A percentile compares a stretch with the other conserved stretches of the same genome.
Evolutionary conservation across 805 yeast species (phyloP).

Genomic region (Myxozyma geophila): DNA sequence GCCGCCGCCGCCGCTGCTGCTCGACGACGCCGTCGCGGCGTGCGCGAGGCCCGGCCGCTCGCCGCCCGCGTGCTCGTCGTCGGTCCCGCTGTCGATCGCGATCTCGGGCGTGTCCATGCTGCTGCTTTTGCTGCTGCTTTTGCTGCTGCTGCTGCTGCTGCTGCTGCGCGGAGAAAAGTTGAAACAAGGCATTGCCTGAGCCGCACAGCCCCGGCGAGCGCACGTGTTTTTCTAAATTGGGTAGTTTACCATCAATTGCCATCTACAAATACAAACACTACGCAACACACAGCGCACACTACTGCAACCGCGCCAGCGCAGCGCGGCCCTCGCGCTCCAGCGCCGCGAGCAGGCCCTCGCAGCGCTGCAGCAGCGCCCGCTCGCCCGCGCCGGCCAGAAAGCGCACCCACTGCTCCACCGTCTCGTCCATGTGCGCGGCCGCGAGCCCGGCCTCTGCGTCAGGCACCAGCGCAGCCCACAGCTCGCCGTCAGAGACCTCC

Average conservation of each 20-base stretch:
- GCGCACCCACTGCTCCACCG: conserved; percentile 70
- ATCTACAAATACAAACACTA: too few species aligned
- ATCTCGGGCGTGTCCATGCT: conserved; percentile 3
- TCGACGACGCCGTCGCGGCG: background rate
- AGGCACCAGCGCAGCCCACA: conserved; percentile 2
- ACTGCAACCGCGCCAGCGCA: conserved; percentile 52
- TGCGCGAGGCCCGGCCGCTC: background rate
- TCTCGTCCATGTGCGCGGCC: conserved; percentile 63
- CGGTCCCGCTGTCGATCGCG: background rate
- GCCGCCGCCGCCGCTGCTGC: background rate
- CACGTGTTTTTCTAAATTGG: too few species aligned
- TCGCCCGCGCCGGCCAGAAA: conserved; percentile 61
- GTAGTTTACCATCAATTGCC: too few species aligned
- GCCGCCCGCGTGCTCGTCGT: background rate
- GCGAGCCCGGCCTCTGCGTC: background rate
- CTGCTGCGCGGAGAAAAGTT: background rate
- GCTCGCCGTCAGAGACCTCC: background rate
- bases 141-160: too few species aligned
- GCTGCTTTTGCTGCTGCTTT: too few species aligned
- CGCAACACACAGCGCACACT: too few species aligned
- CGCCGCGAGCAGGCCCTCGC: conserved; percentile 53
- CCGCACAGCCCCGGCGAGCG: background rate
- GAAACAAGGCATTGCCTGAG: background rate
- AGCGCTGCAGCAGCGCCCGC: conserved; percentile 52
- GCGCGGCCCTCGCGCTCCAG: conserved; percentile 56